Conservation (phyloP, 352 stramenopile genomes). For the Phytophthora melonis region DNA sequence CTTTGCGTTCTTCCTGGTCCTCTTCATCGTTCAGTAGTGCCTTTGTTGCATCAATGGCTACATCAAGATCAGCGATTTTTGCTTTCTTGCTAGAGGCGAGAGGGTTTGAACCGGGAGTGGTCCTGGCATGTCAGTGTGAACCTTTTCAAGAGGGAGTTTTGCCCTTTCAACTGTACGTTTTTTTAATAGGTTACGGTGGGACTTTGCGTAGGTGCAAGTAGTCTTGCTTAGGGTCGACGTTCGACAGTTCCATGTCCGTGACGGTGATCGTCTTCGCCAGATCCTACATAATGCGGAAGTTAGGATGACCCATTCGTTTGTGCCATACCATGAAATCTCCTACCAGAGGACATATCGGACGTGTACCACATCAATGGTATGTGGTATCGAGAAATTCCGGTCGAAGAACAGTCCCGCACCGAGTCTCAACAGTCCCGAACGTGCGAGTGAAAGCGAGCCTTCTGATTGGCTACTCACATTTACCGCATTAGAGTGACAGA, state of each 20-base stretch:
- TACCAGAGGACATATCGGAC: too few relatives aligned
- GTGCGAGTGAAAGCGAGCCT: too few relatives aligned
- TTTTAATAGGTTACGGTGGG: background rate
- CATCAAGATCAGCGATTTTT: background rate
- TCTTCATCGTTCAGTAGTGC: background rate
- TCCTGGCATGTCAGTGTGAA: background rate
- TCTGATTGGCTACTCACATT: too few relatives aligned
- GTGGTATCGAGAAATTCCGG: too few relatives aligned
- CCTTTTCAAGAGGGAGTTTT: background rate
- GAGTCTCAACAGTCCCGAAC: too few relatives aligned
- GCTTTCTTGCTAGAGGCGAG: background rate
- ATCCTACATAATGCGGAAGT: slow-evolving; percentile 2
- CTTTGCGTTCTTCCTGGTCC: slow-evolving; percentile 1
- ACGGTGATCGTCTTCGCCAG: background rate
- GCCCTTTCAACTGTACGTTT: background rate
- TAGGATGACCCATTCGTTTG: background rate
- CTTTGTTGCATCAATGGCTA: too few relatives aligned
- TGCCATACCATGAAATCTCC: too few relatives aligned
- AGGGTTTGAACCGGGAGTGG: too few relatives aligned
- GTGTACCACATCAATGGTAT: too few relatives aligned
- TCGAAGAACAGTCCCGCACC: too few relatives aligned
- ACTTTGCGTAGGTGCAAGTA: background rate
- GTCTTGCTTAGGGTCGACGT: background rate
- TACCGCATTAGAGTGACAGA: too few relatives aligned
- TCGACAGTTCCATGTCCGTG: background rate